These are phyloP conservation scores for Botrytis aclada DNA, from an alignment of 2,329 filamentous ascomycete genomes.

Conservation along the genomic window DNA sequence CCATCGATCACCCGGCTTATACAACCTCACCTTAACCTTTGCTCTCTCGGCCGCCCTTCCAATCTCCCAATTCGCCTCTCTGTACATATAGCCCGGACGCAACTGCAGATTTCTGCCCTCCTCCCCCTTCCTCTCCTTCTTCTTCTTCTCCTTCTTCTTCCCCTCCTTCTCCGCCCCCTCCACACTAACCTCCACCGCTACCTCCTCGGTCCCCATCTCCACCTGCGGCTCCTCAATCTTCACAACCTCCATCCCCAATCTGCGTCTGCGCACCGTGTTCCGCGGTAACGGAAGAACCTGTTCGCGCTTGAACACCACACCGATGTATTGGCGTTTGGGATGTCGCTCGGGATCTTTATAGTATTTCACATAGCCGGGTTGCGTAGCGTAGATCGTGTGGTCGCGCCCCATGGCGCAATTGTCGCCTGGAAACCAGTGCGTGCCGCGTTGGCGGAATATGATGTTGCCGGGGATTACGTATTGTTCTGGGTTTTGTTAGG, in stretches of 20 bases:
- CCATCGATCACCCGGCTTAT: conserved; percentile 55
- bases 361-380: conserved; percentile 91
- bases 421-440: conserved; percentile 91
- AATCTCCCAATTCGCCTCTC: conserved; percentile 67
- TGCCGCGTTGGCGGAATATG: conserved; percentile 94
- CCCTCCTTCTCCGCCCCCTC: conserved; percentile 21
- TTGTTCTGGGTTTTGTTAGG: conserved; percentile 57
- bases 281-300: conserved; percentile 74
- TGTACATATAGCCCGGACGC: conserved; percentile 59
- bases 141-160: conserved; percentile 22
- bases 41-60: conserved; percentile 60
- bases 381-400: conserved; percentile 88
- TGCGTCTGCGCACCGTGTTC: conserved; percentile 70
- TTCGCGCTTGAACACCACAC: conserved; percentile 79
- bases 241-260: conserved; percentile 67
- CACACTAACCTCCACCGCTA: conserved; percentile 10
- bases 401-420: conserved; percentile 94
- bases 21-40: conserved; percentile 54
- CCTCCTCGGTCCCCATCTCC: not conserved
- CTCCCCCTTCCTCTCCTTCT: conserved; percentile 37
- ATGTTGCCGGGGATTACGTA: conserved; percentile 96
- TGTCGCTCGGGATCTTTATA: conserved; percentile 84
- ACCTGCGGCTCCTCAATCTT: conserved; percentile 41
- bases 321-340: conserved; percentile 89
- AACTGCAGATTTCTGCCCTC: conserved; percentile 41